phyloP scores from a whole-genome alignment of 1,139 yeast genomes.

The Kluyveromyces sp. region DNA sequence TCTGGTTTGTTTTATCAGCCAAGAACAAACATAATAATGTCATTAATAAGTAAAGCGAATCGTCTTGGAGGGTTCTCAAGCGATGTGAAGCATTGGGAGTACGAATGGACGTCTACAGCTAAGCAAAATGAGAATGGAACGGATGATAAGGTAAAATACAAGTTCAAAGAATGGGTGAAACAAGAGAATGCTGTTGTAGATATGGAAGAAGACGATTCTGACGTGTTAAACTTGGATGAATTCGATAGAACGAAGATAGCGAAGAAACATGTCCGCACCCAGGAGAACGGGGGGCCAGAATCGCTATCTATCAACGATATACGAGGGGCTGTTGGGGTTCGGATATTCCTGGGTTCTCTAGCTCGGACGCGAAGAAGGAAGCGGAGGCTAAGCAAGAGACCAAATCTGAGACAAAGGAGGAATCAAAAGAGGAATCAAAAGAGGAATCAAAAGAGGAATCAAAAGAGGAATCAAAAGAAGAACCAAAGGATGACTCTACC shows the following conservation, averaged over 20 bases:
- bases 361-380: constrained; percentile 22
- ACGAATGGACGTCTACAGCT: constrained; percentile 22
- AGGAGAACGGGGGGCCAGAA: constrained; percentile 11
- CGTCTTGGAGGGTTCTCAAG: constrained; percentile 12
- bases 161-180: constrained; percentile 7
- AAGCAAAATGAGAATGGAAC: constrained; percentile 11
- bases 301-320: constrained; percentile 50
- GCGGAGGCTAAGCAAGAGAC: constrained; percentile 11
- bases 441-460: not conserved
- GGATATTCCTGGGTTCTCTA: constrained; percentile 43
- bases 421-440: constrained; percentile 3
- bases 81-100: constrained; percentile 19
- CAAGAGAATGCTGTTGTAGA: not conserved
- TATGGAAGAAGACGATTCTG: constrained; percentile 7
- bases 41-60: constrained; percentile 22
- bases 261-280: constrained; percentile 6
- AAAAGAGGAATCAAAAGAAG: not conserved
- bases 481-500: not conserved
- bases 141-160: constrained; percentile 15
- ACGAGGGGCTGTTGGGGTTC: constrained; percentile 56
- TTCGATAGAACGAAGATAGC: constrained; percentile 14
- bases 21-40: constrained; percentile 5
- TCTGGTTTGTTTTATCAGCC: no score
- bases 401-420: constrained; percentile 12
- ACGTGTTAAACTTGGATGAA: constrained; percentile 11